phyloP scores from a whole-genome alignment of 2,329 filamentous ascomycete genomes.

The Fusarium domesticum region DNA sequence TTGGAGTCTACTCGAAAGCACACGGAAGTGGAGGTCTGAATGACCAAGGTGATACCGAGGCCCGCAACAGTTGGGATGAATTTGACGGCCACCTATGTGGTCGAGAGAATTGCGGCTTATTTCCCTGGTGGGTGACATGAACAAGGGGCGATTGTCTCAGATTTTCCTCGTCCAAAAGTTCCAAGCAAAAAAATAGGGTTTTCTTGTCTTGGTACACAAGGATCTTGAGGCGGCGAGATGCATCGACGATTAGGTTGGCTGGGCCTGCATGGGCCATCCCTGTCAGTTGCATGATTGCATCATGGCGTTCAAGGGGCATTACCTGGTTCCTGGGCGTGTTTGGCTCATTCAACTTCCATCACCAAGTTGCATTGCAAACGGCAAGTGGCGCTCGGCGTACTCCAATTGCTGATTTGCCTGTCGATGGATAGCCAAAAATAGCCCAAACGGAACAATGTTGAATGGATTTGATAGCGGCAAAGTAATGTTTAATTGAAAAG shows the following conservation, averaged over 20 bases:
- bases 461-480: no score
- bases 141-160: neutral
- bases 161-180: neutral
- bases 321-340: neutral
- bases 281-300: constrained; percentile 5
- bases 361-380: no score
- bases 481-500: no score
- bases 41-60: neutral
- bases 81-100: neutral
- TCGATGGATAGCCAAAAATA: no score
- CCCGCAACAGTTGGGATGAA: neutral
- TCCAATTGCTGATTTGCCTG: no score
- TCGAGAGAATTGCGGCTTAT: neutral
- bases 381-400: no score
- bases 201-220: neutral
- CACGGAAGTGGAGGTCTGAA: neutral
- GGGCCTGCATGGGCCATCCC: constrained; percentile 14
- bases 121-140: neutral
- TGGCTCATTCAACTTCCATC: neutral
- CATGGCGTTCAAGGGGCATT: constrained; percentile 1
- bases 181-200: neutral
- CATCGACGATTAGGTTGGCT: constrained; percentile 4
- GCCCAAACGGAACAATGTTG: no score
- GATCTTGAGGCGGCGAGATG: neutral
- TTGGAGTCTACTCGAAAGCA: neutral